phyloP scores from a whole-genome alignment of 208 protist genomes.

The Leishmania arabica region DNA sequence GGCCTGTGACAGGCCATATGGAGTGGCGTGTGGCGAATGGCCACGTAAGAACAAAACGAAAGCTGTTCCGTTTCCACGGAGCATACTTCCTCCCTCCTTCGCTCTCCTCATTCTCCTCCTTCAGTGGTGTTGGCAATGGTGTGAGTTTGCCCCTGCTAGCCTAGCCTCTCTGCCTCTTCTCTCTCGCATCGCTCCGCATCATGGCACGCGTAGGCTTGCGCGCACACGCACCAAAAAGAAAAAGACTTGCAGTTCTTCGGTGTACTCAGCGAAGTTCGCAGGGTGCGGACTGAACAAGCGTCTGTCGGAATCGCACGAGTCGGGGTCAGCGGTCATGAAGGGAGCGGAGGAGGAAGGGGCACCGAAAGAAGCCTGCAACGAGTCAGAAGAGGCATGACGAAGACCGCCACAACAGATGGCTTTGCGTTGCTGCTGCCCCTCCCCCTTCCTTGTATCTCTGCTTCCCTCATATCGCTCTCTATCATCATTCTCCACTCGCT shows the following conservation, averaged over 20 bases:
- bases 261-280: background rate
- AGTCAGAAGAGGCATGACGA: background rate
- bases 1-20: background rate
- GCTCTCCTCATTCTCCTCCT: background rate
- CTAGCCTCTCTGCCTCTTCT: background rate
- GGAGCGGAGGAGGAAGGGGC: background rate
- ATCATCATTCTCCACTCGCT: background rate
- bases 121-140: background rate
- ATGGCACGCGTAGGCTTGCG: too few species aligned
- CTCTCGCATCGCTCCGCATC: background rate
- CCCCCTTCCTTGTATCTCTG: background rate
- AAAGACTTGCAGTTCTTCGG: background rate
- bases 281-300: background rate
- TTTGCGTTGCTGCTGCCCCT: background rate
- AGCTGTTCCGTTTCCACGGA: background rate
- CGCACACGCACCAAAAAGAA: background rate
- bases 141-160: background rate
- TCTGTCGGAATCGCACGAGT: background rate
- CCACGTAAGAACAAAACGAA: background rate
- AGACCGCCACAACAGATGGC: background rate
- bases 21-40: background rate
- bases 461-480: background rate
- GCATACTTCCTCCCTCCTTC: background rate
- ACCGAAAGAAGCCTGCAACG: background rate
- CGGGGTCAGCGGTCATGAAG: background rate